Evolutionary conservation across 202 grass and related monocot species (phyloP), one percentile per base, ranked within the genome.

Genomic region (Digitaria exilis): DNA sequence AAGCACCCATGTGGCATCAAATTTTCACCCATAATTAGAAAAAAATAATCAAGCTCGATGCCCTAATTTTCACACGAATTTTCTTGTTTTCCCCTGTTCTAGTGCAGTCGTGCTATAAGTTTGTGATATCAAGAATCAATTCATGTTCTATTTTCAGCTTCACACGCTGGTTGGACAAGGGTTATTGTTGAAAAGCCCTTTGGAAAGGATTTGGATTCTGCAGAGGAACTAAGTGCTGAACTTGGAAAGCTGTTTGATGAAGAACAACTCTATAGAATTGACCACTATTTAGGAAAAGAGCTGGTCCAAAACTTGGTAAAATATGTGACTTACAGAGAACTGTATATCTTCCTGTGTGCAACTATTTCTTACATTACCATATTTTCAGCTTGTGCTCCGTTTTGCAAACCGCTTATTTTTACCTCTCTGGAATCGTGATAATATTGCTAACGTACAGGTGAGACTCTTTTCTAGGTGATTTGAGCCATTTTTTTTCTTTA

Each of bases 261-360:
- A 93, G 60, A 88, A 26, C 93, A 99, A 70, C 65, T 99, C 25
- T 99, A 99, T 57, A 93, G 93, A 89, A 98, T 98, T 59, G 96
- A 98, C 51, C 96, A 98, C 78, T 98, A 98, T 82, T 88, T 98
- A 75, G 96, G 96, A 86, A 98, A 98, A 84, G 96, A 98, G 50
- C 88, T 98, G 64, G 96, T 98, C 61, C 96, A 98, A 76, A 98
- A 98, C 78, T 78, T 98, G 96, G 96, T 99, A 94, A 90, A 69
- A 51, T 65, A 15, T 63, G 54, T 74, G 50, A 67, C 42, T 65
- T 41, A 51, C 10, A 19, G 18, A 73, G 22, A 75, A 54, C 6
- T 67, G 35, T 70, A 31, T 70, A 48, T 71, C 59, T 73, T 83
- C 59, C 58, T 86, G 31, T 34, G 14, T 62, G 24, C 12, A 63